Evolutionary conservation across 305 asterid species (phyloP).

Genomic region (Andrographis paniculata): DNA sequence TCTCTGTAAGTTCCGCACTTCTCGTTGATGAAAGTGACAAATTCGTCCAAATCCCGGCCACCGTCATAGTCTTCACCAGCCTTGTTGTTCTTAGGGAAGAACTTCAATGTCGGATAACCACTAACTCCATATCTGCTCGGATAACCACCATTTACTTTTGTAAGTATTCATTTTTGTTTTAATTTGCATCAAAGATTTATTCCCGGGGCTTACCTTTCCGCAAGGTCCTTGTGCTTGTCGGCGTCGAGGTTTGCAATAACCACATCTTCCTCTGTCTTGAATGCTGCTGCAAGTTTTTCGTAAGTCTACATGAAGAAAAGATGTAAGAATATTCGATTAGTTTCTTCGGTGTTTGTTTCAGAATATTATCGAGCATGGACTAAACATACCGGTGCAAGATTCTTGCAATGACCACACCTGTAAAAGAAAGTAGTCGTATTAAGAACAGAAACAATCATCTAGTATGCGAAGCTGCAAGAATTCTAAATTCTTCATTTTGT

Average conservation of each 20-base stretch:
- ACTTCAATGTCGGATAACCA: conserved; percentile 81
- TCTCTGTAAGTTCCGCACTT: conserved; percentile 81
- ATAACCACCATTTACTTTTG: too few relatives aligned
- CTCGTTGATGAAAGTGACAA: conserved; percentile 80
- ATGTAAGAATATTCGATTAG: conserved; percentile 3
- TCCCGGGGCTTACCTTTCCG: conserved; percentile 53
- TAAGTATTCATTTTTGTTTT: too few relatives aligned
- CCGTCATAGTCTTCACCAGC: conserved; percentile 92
- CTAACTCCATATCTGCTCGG: conserved; percentile 71
- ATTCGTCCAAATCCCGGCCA: conserved; percentile 69
- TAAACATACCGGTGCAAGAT: conserved; percentile 87
- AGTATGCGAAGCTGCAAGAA: conserved; percentile 1
- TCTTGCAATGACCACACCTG: conserved; percentile 98
- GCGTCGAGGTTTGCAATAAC: conserved; percentile 88
- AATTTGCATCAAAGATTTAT: too few relatives aligned
- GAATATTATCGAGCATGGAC: conserved; percentile 15
- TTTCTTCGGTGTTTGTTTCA: neutral
- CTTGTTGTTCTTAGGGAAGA: conserved; percentile 87
- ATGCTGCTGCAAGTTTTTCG: conserved; percentile 77
- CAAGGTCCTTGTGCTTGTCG: conserved; percentile 69
- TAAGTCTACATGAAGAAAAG: conserved; percentile 34
- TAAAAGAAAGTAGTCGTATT: conserved; percentile 16
- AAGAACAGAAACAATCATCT: conserved; percentile 2
- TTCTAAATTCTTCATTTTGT: neutral
- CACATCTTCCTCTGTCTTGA: conserved; percentile 62